Conservation (phyloP, 257 asterid species). For the Coffea eugenioides region DNA sequence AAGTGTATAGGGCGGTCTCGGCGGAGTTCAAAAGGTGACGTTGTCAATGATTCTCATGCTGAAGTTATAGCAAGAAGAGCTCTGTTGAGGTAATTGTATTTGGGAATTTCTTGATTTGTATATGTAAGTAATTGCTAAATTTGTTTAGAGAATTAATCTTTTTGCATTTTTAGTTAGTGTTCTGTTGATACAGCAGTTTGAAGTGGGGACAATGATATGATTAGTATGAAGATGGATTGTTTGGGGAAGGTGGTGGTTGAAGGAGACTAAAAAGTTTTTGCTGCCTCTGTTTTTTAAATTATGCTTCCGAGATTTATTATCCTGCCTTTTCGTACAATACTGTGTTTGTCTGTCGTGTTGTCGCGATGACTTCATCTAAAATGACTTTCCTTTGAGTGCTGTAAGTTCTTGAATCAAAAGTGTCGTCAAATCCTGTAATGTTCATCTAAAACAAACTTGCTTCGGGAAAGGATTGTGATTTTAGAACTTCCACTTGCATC, state of each 20-base stretch:
- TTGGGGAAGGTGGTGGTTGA: too few species aligned
- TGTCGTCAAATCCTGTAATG: too few species aligned
- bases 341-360: neutral
- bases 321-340: neutral
- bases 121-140: neutral
- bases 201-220: too few species aligned
- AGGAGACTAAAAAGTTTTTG: too few species aligned
- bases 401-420: too few species aligned
- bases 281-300: too few species aligned
- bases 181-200: too few species aligned
- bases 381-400: neutral
- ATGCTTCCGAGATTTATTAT: too few species aligned
- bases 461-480: neutral
- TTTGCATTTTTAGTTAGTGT: too few species aligned
- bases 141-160: too few species aligned
- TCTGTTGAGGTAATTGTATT: constrained; percentile 57
- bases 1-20: constrained; percentile 77
- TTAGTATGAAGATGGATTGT: too few species aligned
- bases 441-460: neutral
- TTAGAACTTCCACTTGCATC: neutral
- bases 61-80: constrained; percentile 88
- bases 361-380: neutral
- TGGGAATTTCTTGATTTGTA: neutral
- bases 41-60: constrained; percentile 91
- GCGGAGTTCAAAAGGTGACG: constrained; percentile 70